Evolutionary conservation across 2,329 filamentous ascomycete species (phyloP).

Genomic region (Xylariomycetidae sp.): DNA sequence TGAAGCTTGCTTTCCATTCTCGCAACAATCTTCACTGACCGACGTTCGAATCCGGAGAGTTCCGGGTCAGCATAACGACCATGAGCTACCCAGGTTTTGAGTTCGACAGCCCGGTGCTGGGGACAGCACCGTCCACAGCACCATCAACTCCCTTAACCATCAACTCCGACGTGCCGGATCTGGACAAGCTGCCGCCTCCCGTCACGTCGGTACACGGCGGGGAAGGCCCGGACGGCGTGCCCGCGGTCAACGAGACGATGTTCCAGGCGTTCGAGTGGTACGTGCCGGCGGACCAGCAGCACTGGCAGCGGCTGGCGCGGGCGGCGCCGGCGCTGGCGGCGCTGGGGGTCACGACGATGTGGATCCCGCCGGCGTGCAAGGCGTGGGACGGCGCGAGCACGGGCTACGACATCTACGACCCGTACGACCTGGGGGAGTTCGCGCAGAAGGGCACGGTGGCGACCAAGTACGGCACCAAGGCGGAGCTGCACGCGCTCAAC

Average conservation of each 20-base stretch:
- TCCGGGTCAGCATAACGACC: too few species aligned
- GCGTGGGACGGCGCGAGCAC: conserved; percentile 54
- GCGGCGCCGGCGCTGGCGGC: conserved; percentile 48
- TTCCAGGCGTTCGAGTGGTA: conserved; percentile 72
- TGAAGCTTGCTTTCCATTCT: too few species aligned
- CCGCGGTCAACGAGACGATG: conserved; percentile 19
- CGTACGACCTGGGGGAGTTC: conserved; percentile 67
- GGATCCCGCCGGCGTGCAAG: conserved; percentile 69
- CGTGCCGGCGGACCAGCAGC: conserved; percentile 51
- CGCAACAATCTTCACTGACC: too few species aligned
- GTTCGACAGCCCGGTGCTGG: too few species aligned
- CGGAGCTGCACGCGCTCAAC: conserved; percentile 50
- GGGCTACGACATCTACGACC: conserved; percentile 64
- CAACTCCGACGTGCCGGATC: too few species aligned
- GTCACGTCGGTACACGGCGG: too few species aligned
- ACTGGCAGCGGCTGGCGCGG: conserved; percentile 53
- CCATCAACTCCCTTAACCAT: too few species aligned
- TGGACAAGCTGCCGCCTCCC: too few species aligned
- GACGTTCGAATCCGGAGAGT: too few species aligned
- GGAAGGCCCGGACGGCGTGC: too few species aligned
- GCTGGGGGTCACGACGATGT: conserved; percentile 56
- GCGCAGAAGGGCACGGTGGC: conserved; percentile 57
- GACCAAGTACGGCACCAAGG: conserved; percentile 65
- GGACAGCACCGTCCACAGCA: too few species aligned
- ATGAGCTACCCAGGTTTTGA: too few species aligned